Base-by-base conservation (phyloP, 2,329 filamentous ascomycete species). In the Aspergillus tamarii region DNA sequence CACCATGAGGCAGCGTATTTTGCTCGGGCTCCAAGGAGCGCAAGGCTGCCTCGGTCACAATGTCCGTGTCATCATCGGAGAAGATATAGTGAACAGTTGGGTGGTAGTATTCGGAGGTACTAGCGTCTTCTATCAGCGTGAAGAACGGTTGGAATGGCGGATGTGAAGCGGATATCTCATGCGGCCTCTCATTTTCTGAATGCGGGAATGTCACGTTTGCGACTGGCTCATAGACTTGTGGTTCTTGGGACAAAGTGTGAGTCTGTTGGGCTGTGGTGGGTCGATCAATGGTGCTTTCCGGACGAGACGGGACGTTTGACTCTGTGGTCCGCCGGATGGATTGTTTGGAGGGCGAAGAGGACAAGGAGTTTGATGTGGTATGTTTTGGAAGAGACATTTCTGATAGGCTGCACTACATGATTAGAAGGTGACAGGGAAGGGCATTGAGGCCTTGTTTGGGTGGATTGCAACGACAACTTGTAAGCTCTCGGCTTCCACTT, bases 11-110 rank as follows among this genome's bases (percentile, higher is more conserved):
- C 28, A 68, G 61, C 5, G 32, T 61, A 19, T 76, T 70, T 60
- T 80, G 75, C 58, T 82, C 79, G 62, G 81, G 60, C 75, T 87
- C 78, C 77, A 89, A 75, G 23, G 84, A 83, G 39, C 83, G 82
- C 64, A 89, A 77, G 6, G 85, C 84, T 2, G 91, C 89, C 43
- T 88, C 84, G 1, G 91, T 91, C 43, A 96, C 83, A 52, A 91
- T 82, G 54, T 94, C 91, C 2, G 89, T 87, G 74, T 97, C 93
- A 78, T 98, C 95, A 77, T 98, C 94, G 70, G 88, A 87, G 81
- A 99, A 98, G 73, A 98, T 86, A 81, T 98, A 98, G 80, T 94
- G 93, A 1, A 97, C 88, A 59, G 87, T 88, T 1, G 94, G 95
- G 76, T 98, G 94, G 72, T 92, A 85, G 66, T 92, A 91, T 53